Percentiles rank a stretch among this genome's conserved stretches.
Conservation (phyloP, 2,329 filamentous ascomycete species). For the Penicillium brasilianum region DNA sequence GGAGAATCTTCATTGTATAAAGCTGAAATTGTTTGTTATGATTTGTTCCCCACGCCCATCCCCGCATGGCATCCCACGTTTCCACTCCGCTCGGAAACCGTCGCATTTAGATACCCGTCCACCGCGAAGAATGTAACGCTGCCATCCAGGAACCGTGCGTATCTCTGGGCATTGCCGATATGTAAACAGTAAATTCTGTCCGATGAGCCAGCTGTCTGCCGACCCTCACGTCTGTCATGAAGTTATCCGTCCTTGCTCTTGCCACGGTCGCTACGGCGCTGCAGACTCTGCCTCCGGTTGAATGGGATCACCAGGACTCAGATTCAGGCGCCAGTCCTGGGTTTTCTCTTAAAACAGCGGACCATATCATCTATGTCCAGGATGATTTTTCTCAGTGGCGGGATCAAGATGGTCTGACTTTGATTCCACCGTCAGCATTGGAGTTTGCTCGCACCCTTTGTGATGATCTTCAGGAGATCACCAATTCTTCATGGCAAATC, state of each 20-base stretch:
- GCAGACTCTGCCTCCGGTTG: slow-evolving; percentile 48
- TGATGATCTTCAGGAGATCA: slow-evolving; percentile 51
- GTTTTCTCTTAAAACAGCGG: slow-evolving; percentile 21
- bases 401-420: slow-evolving; percentile 55
- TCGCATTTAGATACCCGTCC: background rate
- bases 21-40: background rate
- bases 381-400: slow-evolving; percentile 43
- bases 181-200: background rate
- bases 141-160: slow-evolving; percentile 6
- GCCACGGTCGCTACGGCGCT: slow-evolving; percentile 36
- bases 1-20: background rate
- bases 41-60: background rate
- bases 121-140: slow-evolving; percentile 26
- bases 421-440: slow-evolving; percentile 57
- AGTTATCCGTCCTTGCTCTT: slow-evolving; percentile 2
- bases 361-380: slow-evolving; percentile 46
- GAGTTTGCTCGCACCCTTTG: slow-evolving; percentile 57
- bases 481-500: slow-evolving; percentile 51
- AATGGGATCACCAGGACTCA: slow-evolving; percentile 31
- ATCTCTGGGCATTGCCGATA: slow-evolving; percentile 4
- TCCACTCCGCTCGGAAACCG: background rate
- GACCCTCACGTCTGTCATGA: background rate
- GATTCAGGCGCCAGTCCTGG: slow-evolving; percentile 35
- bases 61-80: slow-evolving; percentile 4
- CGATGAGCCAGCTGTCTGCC: no score